phyloP scores from a whole-genome alignment of 257 asterid genomes.

The Solanum arcanum region DNA sequence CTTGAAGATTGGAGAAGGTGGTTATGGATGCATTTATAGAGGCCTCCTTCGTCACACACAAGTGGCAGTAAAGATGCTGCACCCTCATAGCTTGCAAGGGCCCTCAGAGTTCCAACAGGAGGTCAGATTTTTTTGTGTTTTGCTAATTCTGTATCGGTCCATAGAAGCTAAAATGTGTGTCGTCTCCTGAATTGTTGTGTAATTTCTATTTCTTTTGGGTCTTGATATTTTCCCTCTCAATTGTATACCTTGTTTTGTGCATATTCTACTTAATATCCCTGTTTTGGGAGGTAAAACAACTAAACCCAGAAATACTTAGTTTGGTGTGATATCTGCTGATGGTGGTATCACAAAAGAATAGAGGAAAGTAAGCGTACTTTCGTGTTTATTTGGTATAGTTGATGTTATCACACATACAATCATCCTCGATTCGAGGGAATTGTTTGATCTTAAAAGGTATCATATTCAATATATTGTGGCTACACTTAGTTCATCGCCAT shows the following conservation, averaged over 20 bases:
- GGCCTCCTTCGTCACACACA: slow-evolving; percentile 68
- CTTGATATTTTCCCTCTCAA: background rate
- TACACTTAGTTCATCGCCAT: background rate
- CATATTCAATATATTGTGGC: background rate
- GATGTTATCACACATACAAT: background rate
- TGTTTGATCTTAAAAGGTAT: background rate
- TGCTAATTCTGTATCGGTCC: background rate
- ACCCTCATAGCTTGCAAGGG: slow-evolving; percentile 66
- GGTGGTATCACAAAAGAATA: background rate
- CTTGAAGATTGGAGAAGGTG: slow-evolving; percentile 80
- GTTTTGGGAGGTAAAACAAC: background rate
- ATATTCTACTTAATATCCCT: background rate
- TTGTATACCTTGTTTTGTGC: background rate
- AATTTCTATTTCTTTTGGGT: background rate
- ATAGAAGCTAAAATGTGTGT: background rate
- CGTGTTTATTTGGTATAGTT: background rate
- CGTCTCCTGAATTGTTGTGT: background rate
- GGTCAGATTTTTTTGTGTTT: slow-evolving; percentile 25
- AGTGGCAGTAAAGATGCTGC: slow-evolving; percentile 73
- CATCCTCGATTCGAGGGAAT: background rate
- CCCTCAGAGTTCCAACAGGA: slow-evolving; percentile 80
- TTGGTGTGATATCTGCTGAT: background rate
- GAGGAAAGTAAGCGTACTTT: background rate
- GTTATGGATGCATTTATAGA: slow-evolving; percentile 67
- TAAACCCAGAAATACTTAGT: background rate